These are phyloP conservation scores for Cryomyces antarcticus DNA, from an alignment of 495 filamentous ascomycete genomes.

Conservation along the genomic window DNA sequence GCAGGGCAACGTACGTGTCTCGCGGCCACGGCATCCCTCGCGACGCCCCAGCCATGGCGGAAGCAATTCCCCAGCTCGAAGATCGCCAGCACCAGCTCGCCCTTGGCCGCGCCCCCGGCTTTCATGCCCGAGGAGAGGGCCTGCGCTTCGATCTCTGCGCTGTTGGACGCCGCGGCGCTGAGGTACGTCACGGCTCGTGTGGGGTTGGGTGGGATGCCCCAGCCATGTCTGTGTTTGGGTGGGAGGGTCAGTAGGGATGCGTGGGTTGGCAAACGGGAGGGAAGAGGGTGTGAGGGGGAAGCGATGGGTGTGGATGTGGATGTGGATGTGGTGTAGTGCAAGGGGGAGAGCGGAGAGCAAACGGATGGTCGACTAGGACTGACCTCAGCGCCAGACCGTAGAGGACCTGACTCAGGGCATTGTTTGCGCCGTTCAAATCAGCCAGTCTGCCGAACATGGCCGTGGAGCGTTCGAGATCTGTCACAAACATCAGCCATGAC, in stretches of 20 bases:
- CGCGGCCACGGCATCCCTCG: slow-evolving; percentile 73
- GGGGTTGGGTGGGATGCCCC: slow-evolving; percentile 63
- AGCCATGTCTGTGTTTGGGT: slow-evolving; percentile 51
- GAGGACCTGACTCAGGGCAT: slow-evolving; percentile 85
- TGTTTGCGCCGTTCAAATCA: slow-evolving; percentile 67
- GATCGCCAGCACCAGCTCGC: slow-evolving; percentile 92
- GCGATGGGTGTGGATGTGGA: no score
- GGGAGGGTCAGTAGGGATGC: neutral
- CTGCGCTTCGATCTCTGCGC: slow-evolving; percentile 62
- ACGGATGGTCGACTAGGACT: slow-evolving; percentile 12
- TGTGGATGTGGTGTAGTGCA: no score
- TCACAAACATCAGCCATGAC: neutral
- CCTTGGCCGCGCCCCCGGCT: slow-evolving; percentile 87
- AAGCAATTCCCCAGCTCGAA: slow-evolving; percentile 92
- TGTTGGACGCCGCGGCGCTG: slow-evolving; percentile 75
- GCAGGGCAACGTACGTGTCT: no score
- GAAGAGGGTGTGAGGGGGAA: neutral
- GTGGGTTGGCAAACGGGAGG: neutral
- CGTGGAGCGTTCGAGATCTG: slow-evolving; percentile 51
- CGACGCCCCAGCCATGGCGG: slow-evolving; percentile 86
- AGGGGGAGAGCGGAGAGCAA: neutral
- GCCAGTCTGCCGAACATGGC: slow-evolving; percentile 73
- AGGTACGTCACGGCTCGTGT: slow-evolving; percentile 62
- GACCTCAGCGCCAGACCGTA: slow-evolving; percentile 87
- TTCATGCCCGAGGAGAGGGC: slow-evolving; percentile 72